Evolutionary conservation across 2,329 filamentous ascomycete genomes (phyloP), one percentile per base, ranked within the genome.

Genomic region (Annulohypoxylon truncatum): DNA sequence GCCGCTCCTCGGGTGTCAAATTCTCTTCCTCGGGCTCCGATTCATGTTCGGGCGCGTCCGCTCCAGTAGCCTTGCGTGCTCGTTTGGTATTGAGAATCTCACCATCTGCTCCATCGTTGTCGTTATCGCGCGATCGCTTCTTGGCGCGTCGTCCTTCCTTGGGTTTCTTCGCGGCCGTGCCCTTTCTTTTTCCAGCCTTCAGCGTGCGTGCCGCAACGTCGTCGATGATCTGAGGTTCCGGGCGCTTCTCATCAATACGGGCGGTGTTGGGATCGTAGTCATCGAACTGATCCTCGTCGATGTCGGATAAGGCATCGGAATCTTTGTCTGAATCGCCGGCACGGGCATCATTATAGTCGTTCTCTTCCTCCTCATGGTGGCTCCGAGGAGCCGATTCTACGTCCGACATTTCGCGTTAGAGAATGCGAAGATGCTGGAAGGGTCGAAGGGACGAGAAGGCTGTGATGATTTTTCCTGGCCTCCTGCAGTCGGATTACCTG

Each of bases 1-100:
- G 89, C 73, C 92, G 87, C 81, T 97, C 93, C 79, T 96, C 93
- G 0, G 94, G 93, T 18, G 92, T 91, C 72, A 98, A 80, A 67
- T 90, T 85, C 74, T 93, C 92, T 66, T 97, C 93, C 68, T 92
- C 89, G 4, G 89, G 86, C 64, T 90, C 87, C 2, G 84, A 84
- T 18, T 82, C 79, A 1, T 80, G 84, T 70, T 85, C 84, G 70
- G 82, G 82, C 29, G 80, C 82, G 54, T 81, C 83, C 22, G 76
- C 79, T 31, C 68, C 72, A 9, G 66, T 61, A 7, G 70, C 79
- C 69, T 81, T 81, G 60, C 84, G 82, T 68, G 82, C 82, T 69
- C 84, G 80, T 75, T 86, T 85, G 52, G 83, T 78, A 31, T 80
- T 77, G 56, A 82, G 77, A 59, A 81, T 80, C 61, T 79, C 80